Conservation (phyloP, 306 rosid genomes). For the Mucuna pruriens region DNA sequence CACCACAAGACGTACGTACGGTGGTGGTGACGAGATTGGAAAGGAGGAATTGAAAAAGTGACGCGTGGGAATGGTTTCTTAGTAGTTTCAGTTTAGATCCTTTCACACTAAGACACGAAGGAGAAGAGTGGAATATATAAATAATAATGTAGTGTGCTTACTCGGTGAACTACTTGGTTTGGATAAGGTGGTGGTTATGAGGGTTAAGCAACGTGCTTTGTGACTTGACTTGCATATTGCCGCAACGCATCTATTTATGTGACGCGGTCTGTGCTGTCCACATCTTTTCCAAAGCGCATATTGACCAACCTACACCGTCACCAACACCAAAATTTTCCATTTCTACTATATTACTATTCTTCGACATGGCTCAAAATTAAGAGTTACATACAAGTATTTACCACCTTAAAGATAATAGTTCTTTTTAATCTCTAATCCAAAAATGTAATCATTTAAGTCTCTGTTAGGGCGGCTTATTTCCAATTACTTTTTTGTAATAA, state of each 20-base stretch:
- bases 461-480: too few species aligned
- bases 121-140: conserved; percentile 1
- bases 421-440: too few species aligned
- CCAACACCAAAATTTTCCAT: background rate
- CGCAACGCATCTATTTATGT: conserved; percentile 25
- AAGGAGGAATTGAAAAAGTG: conserved; percentile 32
- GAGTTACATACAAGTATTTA: background rate
- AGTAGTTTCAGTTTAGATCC: conserved; percentile 25
- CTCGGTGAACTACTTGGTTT: conserved; percentile 52
- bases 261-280: conserved; percentile 41
- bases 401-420: background rate
- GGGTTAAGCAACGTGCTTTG: conserved; percentile 41
- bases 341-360: background rate
- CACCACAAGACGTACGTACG: conserved; percentile 17
- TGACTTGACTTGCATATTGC: conserved; percentile 52
- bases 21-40: conserved; percentile 31
- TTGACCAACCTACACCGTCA: background rate
- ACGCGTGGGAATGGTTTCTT: conserved; percentile 46
- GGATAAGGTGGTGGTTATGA: conserved; percentile 41
- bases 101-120: conserved; percentile 41
- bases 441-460: too few species aligned
- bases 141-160: conserved; percentile 5
- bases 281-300: conserved; percentile 16
- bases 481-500: too few species aligned
- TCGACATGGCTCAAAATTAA: background rate